Conservation (phyloP, 228 moss, liverwort and hornwort genomes). For the Sphagnum magellanicum region DNA sequence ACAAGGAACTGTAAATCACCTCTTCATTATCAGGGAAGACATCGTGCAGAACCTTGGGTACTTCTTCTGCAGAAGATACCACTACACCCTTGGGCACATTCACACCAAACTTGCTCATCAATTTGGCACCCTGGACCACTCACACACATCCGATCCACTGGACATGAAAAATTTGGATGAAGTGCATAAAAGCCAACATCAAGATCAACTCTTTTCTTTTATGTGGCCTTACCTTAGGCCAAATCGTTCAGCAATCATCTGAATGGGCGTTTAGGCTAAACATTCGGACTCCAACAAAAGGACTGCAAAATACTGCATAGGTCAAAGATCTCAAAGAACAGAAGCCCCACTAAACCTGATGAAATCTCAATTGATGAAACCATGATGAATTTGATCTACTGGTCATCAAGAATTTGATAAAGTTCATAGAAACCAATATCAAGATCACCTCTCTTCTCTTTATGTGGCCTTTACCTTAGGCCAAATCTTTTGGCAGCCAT, state of each 20-base stretch:
- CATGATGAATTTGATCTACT: neutral
- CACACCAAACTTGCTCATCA: slow-evolving; percentile 85
- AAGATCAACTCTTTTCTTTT: neutral
- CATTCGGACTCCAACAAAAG: neutral
- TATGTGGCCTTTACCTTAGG: neutral
- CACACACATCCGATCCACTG: neutral
- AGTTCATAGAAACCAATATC: neutral
- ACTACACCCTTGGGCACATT: slow-evolving; percentile 86
- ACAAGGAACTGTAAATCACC: slow-evolving; percentile 18
- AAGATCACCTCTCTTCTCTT: neutral
- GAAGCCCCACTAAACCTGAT: too few species aligned
- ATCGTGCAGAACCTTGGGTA: slow-evolving; percentile 43
- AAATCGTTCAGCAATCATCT: neutral
- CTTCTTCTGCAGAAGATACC: slow-evolving; percentile 45
- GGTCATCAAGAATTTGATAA: neutral
- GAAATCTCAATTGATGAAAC: too few species aligned
- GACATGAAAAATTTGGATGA: neutral
- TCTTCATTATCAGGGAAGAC: slow-evolving; percentile 46
- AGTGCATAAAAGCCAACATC: neutral
- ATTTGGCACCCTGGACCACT: slow-evolving; percentile 37
- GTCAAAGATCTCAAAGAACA: too few species aligned
- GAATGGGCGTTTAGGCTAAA: neutral
- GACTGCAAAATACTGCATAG: neutral
- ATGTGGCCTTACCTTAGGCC: neutral
- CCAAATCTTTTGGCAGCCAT: neutral